Evolutionary conservation across 805 yeast genomes (phyloP).

Genomic region (Yamadazyma akitaensis): DNA sequence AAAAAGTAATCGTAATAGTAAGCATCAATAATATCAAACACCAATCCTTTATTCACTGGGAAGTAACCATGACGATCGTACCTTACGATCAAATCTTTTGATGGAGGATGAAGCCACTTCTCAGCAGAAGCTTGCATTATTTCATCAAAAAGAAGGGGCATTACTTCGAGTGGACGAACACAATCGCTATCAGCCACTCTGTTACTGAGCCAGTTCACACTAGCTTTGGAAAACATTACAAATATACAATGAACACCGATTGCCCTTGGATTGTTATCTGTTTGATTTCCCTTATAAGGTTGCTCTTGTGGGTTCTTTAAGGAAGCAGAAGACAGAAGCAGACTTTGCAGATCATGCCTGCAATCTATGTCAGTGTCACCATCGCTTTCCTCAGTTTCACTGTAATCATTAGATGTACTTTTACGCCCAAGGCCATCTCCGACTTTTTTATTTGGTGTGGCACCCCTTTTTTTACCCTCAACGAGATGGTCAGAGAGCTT

Average conservation of each 20-base stretch:
- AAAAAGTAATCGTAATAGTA: constrained; percentile 18
- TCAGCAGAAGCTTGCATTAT: constrained; percentile 15
- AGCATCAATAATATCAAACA: constrained; percentile 24
- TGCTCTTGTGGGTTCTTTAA: constrained; percentile 7
- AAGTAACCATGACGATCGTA: constrained; percentile 15
- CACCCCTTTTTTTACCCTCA: not conserved
- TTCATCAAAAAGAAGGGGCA: constrained; percentile 22
- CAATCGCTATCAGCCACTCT: constrained; percentile 19
- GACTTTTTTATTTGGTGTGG: not conserved
- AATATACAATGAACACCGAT: constrained; percentile 24
- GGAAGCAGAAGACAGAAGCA: constrained; percentile 16
- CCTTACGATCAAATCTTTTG: constrained; percentile 13
- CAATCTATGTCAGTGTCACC: not conserved
- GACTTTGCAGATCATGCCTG: not conserved
- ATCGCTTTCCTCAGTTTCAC: not conserved
- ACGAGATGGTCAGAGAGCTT: constrained; percentile 19
- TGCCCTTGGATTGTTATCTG: not conserved
- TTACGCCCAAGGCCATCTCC: not conserved
- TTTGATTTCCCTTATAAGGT: not conserved
- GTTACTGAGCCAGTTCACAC: constrained; percentile 26
- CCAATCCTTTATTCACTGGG: constrained; percentile 14
- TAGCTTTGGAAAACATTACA: constrained; percentile 28
- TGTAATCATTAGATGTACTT: not conserved
- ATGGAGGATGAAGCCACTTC: constrained; percentile 10
- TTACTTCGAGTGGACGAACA: constrained; percentile 22